These are phyloP conservation scores for Vaccinium vitisidaea DNA, from an alignment of 148 eudicot species.

Conservation along the genomic window DNA sequence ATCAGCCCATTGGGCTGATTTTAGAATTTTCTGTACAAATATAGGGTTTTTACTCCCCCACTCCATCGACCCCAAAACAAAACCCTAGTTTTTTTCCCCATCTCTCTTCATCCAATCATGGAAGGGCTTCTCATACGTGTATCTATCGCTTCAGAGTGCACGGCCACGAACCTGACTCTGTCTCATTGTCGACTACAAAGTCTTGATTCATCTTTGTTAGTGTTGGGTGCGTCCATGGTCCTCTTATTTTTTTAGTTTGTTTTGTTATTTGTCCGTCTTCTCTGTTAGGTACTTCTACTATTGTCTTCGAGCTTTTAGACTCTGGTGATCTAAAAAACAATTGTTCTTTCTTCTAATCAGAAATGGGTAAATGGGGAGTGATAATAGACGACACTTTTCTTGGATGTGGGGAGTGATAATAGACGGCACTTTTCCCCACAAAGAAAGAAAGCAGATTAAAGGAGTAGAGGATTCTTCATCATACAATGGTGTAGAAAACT, in stretches of 20 bases:
- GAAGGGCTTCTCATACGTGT: slow-evolving; percentile 69
- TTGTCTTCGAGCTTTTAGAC: not conserved
- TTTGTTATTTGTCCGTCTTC: slow-evolving; percentile 4
- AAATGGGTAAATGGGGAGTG: no score
- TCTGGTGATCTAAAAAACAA: not conserved
- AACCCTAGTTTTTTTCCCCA: no score
- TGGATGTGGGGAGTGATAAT: no score
- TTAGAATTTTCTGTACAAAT: no score
- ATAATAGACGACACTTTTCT: no score
- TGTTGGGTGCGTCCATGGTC: not conserved
- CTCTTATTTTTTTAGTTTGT: not conserved
- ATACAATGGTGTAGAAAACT: no score
- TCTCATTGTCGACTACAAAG: slow-evolving; percentile 32
- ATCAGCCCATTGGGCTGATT: no score
- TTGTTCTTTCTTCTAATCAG: no score
- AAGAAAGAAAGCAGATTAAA: no score
- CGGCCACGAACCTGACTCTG: slow-evolving; percentile 55
- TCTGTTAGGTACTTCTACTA: not conserved
- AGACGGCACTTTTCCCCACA: no score
- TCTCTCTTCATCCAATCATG: slow-evolving; percentile 40
- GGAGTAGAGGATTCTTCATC: no score
- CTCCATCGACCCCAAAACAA: not conserved
- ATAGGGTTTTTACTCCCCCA: not conserved
- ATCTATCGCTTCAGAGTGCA: slow-evolving; percentile 91
- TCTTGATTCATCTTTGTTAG: slow-evolving; percentile 19